These are phyloP conservation scores for Serendipita sp. DNA, from an alignment of 768 basidiomycete species.

Conservation along the genomic window DNA sequence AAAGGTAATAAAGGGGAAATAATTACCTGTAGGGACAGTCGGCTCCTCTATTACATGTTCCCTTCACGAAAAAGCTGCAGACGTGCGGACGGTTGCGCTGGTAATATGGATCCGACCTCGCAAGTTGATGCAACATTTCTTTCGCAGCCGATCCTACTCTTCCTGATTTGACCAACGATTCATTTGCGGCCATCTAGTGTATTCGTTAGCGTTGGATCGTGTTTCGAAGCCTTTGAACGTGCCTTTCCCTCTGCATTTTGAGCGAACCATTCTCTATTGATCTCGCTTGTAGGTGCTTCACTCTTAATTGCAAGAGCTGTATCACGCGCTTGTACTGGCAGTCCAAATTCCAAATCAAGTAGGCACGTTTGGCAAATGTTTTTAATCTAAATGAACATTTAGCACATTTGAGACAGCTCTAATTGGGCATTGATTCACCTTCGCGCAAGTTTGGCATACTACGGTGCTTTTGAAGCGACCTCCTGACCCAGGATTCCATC, in stretches of 20 bases:
- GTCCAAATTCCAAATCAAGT: slow-evolving; percentile 85
- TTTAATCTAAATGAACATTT: slow-evolving; percentile 32
- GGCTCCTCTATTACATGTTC: slow-evolving; percentile 76
- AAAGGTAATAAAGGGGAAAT: background rate
- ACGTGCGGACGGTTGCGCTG: slow-evolving; percentile 89
- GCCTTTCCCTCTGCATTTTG: slow-evolving; percentile 84
- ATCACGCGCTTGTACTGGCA: slow-evolving; percentile 94
- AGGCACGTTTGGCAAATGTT: slow-evolving; percentile 97
- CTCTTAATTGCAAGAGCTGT: slow-evolving; percentile 75
- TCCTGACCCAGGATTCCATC: slow-evolving; percentile 89
- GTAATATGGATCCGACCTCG: slow-evolving; percentile 91
- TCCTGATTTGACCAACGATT: slow-evolving; percentile 41
- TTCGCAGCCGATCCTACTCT: slow-evolving; percentile 67
- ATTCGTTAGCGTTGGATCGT: background rate
- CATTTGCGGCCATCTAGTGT: slow-evolving; percentile 49
- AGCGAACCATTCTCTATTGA: slow-evolving; percentile 90
- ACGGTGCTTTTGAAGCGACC: slow-evolving; percentile 94
- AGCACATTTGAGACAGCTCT: slow-evolving; percentile 6
- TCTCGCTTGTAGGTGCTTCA: slow-evolving; percentile 88
- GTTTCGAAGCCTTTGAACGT: slow-evolving; percentile 14
- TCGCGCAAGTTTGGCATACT: slow-evolving; percentile 92
- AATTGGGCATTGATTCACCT: slow-evolving; percentile 19
- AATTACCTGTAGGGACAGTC: slow-evolving; percentile 79
- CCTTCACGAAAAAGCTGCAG: slow-evolving; percentile 92
- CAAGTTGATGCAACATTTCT: slow-evolving; percentile 91